phyloP scores from a whole-genome alignment of 805 yeast genomes.

The Isabelozyma gotoi region DNA sequence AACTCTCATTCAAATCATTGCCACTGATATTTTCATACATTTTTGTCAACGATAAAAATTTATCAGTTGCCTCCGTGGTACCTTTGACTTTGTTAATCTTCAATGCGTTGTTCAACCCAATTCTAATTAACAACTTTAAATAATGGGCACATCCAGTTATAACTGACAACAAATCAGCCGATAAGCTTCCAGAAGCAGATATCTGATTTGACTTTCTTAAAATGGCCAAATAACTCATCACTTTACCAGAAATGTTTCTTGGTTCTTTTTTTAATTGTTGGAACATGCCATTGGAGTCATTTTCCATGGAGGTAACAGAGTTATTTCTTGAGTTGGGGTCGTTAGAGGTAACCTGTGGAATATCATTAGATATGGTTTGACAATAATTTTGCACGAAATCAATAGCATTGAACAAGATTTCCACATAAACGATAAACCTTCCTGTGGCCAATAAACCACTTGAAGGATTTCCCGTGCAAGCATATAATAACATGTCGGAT shows the following conservation, averaged over 20 bases:
- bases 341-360: not conserved
- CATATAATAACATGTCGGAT: constrained; percentile 84
- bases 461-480: constrained; percentile 68
- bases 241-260: constrained; percentile 80
- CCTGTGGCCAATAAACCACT: constrained; percentile 73
- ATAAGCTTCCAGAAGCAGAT: constrained; percentile 41
- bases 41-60: constrained; percentile 45
- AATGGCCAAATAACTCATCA: constrained; percentile 85
- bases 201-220: constrained; percentile 58
- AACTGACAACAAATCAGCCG: constrained; percentile 71
- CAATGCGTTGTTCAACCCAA: constrained; percentile 77
- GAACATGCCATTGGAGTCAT: constrained; percentile 12
- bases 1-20: constrained; percentile 15
- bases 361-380: not conserved
- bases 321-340: constrained; percentile 4
- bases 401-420: constrained; percentile 72
- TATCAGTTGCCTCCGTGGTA: constrained; percentile 60
- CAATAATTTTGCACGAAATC: constrained; percentile 46
- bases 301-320: constrained; percentile 3
- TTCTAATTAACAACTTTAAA: constrained; percentile 77
- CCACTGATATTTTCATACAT: constrained; percentile 12
- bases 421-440: constrained; percentile 67
- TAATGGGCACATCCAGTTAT: constrained; percentile 93
- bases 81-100: constrained; percentile 58
- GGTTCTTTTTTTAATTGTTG: constrained; percentile 61